These are phyloP conservation scores for Larix sibirica DNA, from an alignment of 83 land plant genomes.

Conservation along the genomic window DNA sequence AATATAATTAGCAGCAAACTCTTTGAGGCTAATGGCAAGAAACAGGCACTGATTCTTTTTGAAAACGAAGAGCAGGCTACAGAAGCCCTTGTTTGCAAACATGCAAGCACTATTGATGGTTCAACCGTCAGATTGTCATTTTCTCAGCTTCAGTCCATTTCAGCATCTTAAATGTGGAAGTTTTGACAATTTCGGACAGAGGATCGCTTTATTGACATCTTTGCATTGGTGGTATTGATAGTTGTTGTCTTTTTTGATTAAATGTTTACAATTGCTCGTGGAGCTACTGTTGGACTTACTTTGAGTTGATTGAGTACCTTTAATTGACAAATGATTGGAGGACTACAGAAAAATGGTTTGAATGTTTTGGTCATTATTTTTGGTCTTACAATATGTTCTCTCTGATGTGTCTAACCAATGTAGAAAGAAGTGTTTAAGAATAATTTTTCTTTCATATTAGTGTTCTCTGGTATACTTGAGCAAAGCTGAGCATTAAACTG, in stretches of 20 bases:
- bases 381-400: background rate
- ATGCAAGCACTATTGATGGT: slow-evolving; percentile 37
- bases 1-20: slow-evolving; percentile 41
- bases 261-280: background rate
- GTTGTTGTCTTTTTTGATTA: background rate
- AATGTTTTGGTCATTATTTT: background rate
- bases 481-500: background rate
- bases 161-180: slow-evolving; percentile 5
- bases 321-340: background rate
- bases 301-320: background rate
- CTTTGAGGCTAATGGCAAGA: slow-evolving; percentile 60
- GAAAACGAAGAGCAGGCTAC: slow-evolving; percentile 55
- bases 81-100: slow-evolving; percentile 62
- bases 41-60: slow-evolving; percentile 51
- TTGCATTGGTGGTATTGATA: background rate
- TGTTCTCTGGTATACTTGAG: background rate
- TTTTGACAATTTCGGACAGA: background rate
- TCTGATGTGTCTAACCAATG: background rate
- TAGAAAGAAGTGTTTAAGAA: background rate
- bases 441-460: background rate
- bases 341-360: background rate
- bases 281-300: background rate
- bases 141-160: slow-evolving; percentile 34
- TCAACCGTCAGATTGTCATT: slow-evolving; percentile 48
- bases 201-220: background rate